These are phyloP conservation scores for Tardiomyces depauwii DNA, from an alignment of 1,139 yeast genomes.

Conservation along the genomic window DNA sequence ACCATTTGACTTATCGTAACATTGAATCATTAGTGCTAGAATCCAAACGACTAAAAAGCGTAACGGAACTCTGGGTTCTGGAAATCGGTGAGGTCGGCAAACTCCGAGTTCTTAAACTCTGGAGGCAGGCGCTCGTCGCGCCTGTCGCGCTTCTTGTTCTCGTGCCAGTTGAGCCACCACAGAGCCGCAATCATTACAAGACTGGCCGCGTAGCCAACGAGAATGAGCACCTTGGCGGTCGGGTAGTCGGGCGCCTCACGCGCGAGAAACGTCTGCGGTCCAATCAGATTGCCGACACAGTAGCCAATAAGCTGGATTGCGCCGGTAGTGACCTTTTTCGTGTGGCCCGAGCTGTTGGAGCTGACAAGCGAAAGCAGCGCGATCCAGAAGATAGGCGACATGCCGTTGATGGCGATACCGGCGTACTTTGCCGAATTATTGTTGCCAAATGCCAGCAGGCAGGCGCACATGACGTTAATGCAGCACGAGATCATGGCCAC, in stretches of 20 bases:
- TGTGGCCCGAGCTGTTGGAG: conserved; percentile 50
- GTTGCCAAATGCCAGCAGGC: not conserved
- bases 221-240: conserved; percentile 34
- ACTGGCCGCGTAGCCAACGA: conserved; percentile 25
- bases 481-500: not conserved
- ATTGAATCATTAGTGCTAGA: no score
- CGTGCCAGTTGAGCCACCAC: conserved; percentile 6
- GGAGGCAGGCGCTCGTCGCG: conserved; percentile 11
- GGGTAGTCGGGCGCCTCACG: conserved; percentile 41
- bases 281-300: conserved; percentile 48
- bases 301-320: conserved; percentile 40
- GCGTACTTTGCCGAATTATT: not conserved
- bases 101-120: conserved; percentile 31
- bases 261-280: conserved; percentile 45
- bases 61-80: conserved; percentile 55
- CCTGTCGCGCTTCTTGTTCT: not conserved
- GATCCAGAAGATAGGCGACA: not conserved
- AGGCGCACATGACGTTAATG: not conserved
- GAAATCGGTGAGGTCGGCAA: conserved; percentile 50
- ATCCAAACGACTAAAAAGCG: conserved; percentile 5
- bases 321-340: conserved; percentile 40
- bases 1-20: no score
- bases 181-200: conserved; percentile 19
- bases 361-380: conserved; percentile 33
- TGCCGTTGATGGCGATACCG: not conserved